These are phyloP conservation scores for Peronospora tabacina DNA, from an alignment of 352 stramenopile genomes.

Conservation along the genomic window DNA sequence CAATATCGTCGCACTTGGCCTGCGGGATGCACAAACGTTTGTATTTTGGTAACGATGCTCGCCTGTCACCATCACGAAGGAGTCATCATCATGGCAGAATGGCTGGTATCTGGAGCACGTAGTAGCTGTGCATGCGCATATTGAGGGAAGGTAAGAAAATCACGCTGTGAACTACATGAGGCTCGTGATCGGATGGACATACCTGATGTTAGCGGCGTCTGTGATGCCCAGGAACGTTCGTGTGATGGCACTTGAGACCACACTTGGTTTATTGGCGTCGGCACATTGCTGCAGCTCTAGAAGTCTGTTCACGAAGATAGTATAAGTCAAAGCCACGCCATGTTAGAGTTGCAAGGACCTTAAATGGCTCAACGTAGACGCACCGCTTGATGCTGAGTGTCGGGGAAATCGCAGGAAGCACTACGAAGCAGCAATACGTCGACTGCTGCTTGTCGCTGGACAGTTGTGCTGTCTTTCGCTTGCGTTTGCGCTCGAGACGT, in stretches of 20 bases:
- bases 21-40: conserved; percentile 17
- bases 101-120: conserved; percentile 28
- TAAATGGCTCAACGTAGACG: not conserved
- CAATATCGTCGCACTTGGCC: conserved; percentile 1
- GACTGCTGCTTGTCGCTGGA: conserved; percentile 4
- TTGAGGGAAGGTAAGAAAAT: conserved; percentile 2
- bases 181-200: not conserved
- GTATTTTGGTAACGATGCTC: conserved; percentile 21
- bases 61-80: conserved; percentile 9
- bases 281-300: conserved; percentile 32
- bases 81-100: conserved; percentile 7
- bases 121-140: conserved; percentile 33
- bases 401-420: conserved; percentile 24
- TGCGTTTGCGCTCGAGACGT: conserved; percentile 37
- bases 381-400: conserved; percentile 40
- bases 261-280: conserved; percentile 13
- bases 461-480: conserved; percentile 13
- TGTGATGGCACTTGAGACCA: conserved; percentile 3
- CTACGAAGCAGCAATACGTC: conserved; percentile 31
- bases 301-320: conserved; percentile 17
- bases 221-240: conserved; percentile 41
- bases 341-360: not conserved
- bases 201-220: conserved; percentile 48
- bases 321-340: not conserved
- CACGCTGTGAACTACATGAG: not conserved